A percentile compares a stretch with the other conserved stretches of the same genome.
These are phyloP conservation scores for Talaromyces sp. DNA, from an alignment of 2,329 filamentous ascomycete genomes.

Conservation along the genomic window DNA sequence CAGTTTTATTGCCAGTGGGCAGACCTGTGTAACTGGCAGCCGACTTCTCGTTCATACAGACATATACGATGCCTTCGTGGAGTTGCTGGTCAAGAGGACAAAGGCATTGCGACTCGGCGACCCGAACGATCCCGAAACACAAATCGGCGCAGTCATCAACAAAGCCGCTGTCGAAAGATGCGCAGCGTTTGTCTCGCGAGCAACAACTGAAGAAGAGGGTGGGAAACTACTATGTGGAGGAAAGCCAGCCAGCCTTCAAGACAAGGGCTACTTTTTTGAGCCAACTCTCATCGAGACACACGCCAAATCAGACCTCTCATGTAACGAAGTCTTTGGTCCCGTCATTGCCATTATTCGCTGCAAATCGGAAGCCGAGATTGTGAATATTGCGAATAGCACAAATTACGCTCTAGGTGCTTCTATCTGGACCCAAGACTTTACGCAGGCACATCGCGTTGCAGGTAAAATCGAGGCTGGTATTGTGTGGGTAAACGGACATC, in stretches of 20 bases:
- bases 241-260: conserved; percentile 48
- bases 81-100: conserved; percentile 46
- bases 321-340: conserved; percentile 51
- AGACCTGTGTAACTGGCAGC: conserved; percentile 57
- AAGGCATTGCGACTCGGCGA: conserved; percentile 56
- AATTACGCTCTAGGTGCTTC: conserved; percentile 52
- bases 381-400: conserved; percentile 49
- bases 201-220: conserved; percentile 36
- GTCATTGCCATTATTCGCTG: conserved; percentile 51
- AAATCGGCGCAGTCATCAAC: conserved; percentile 65
- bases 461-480: conserved; percentile 50
- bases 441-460: conserved; percentile 48
- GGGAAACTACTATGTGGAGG: conserved; percentile 49
- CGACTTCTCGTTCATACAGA: conserved; percentile 51
- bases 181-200: conserved; percentile 33
- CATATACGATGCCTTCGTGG: conserved; percentile 42
- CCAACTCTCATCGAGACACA: conserved; percentile 46
- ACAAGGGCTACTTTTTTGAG: conserved; percentile 52
- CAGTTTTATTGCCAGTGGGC: conserved; percentile 53
- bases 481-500: conserved; percentile 55
- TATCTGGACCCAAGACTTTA: conserved; percentile 51
- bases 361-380: conserved; percentile 46
- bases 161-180: conserved; percentile 41
- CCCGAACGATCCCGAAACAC: conserved; percentile 54
- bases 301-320: conserved; percentile 26